phyloP scores from a whole-genome alignment of 2,329 filamentous ascomycete genomes.

The Celoporthe dispersa region DNA sequence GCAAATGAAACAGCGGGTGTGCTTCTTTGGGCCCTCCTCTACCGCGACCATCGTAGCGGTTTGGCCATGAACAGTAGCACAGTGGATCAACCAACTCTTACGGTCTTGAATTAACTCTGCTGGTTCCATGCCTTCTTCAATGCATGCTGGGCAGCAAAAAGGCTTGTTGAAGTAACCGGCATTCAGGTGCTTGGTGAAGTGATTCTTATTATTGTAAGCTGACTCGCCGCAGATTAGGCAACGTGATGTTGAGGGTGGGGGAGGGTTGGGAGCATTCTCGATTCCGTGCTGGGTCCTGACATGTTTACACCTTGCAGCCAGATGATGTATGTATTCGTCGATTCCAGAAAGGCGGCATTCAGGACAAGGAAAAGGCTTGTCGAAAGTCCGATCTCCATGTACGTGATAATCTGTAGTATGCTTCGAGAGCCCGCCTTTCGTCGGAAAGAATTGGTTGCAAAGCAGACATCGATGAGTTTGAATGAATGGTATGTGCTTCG shows the following conservation, averaged over 20 bases:
- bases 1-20: background rate
- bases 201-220: background rate
- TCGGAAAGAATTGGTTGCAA: background rate
- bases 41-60: background rate
- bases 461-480: background rate
- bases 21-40: background rate
- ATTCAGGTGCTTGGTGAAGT: background rate
- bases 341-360: background rate
- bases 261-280: background rate
- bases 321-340: background rate
- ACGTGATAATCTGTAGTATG: background rate
- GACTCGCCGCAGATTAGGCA: background rate
- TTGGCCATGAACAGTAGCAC: background rate
- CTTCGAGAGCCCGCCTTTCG: background rate
- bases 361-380: background rate
- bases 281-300: background rate
- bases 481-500: background rate
- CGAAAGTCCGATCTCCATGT: background rate
- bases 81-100: background rate
- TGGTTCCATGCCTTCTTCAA: background rate
- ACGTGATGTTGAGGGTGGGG: background rate
- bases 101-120: background rate
- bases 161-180: background rate
- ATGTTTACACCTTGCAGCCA: background rate
- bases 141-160: background rate